These are phyloP conservation scores for Elsinoe batatas DNA, from an alignment of 2,329 filamentous ascomycete genomes.

Conservation along the genomic window DNA sequence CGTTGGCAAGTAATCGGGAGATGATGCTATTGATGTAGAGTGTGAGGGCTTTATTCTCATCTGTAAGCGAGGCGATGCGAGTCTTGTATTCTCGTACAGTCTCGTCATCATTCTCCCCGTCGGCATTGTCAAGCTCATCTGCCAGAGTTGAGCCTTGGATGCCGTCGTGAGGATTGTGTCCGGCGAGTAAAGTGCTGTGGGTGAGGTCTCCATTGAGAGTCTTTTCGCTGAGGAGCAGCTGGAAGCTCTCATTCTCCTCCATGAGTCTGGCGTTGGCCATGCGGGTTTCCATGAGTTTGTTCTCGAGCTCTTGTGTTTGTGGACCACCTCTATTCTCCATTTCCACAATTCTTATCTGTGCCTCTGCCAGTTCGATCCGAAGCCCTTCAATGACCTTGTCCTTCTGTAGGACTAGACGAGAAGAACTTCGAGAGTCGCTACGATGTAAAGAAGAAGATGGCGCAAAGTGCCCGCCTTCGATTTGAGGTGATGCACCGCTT, in stretches of 20 bases:
- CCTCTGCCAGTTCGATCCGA: slow-evolving; percentile 83
- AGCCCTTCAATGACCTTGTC: slow-evolving; percentile 93
- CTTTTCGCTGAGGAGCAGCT: slow-evolving; percentile 86
- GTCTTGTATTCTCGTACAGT: slow-evolving; percentile 57
- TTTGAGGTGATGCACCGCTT: slow-evolving; percentile 48
- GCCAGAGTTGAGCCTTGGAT: slow-evolving; percentile 56
- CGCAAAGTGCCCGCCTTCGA: slow-evolving; percentile 72
- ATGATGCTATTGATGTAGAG: slow-evolving; percentile 99
- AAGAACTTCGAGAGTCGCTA: slow-evolving; percentile 73
- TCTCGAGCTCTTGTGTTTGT: slow-evolving; percentile 80
- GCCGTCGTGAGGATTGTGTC: slow-evolving; percentile 29
- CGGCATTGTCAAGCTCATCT: slow-evolving; percentile 65
- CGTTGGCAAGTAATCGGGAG: slow-evolving; percentile 83
- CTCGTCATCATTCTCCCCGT: slow-evolving; percentile 53
- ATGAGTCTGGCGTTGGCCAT: slow-evolving; percentile 93
- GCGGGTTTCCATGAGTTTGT: slow-evolving; percentile 77
- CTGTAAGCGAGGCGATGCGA: slow-evolving; percentile 71
- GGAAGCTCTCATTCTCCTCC: slow-evolving; percentile 98
- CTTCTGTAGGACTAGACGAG: slow-evolving; percentile 84
- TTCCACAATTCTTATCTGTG: slow-evolving; percentile 90
- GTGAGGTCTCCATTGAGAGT: slow-evolving; percentile 90
- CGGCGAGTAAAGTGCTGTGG: slow-evolving; percentile 67
- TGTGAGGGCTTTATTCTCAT: slow-evolving; percentile 93
- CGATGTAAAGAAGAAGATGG: slow-evolving; percentile 75
- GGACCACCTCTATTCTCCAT: slow-evolving; percentile 88